phyloP scores from a whole-genome alignment of 2,329 filamentous ascomycete genomes.

The Scedosporium minutisporum region DNA sequence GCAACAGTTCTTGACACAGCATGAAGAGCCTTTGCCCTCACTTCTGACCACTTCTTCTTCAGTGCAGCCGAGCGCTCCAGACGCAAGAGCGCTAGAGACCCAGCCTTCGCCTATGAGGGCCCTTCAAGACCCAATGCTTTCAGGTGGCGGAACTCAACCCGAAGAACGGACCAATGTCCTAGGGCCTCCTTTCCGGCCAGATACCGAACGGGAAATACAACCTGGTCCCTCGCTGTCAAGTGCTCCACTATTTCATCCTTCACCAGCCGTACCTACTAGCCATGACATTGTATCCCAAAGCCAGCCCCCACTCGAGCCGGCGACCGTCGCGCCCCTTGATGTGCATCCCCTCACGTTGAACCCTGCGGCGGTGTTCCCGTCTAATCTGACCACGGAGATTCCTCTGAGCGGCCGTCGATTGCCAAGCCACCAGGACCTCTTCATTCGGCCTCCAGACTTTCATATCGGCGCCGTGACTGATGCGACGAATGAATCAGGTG shows the following conservation, averaged over 20 bases:
- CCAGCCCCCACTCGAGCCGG: not conserved
- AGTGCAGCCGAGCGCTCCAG: not conserved
- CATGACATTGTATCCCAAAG: not conserved
- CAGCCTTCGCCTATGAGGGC: not conserved
- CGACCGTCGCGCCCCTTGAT: not conserved
- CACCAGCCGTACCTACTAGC: not conserved
- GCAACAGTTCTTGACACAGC: not conserved
- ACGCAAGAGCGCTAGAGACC: not conserved
- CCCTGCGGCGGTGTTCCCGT: not conserved
- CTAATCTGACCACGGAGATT: not conserved
- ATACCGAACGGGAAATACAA: not conserved
- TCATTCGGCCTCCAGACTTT: not conserved
- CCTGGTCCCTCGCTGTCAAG: not conserved
- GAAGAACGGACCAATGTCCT: not conserved
- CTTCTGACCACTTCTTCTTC: not conserved
- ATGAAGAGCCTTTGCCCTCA: not conserved
- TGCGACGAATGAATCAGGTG: constrained; percentile 3
- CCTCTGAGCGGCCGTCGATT: not conserved
- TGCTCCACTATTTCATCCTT: not conserved
- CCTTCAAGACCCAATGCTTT: not conserved
- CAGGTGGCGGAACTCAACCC: not conserved
- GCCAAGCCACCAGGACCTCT: not conserved
- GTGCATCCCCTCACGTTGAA: not conserved
- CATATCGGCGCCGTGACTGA: not conserved
- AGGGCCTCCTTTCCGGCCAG: not conserved